Evolutionary conservation across 192 early-diverging fungal species (phyloP).

Genomic region (Entomortierella parvispora): DNA sequence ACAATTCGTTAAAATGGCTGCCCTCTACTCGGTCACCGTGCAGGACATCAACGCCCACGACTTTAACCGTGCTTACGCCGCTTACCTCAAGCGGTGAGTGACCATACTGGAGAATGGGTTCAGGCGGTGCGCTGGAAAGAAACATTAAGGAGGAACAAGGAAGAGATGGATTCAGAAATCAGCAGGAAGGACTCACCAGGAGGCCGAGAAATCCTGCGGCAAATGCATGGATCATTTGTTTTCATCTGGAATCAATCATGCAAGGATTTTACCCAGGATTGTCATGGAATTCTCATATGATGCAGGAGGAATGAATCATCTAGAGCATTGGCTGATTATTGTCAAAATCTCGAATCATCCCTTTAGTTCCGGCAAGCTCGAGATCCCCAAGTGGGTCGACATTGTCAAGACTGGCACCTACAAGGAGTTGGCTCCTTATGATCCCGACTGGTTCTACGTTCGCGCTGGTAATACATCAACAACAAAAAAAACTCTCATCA

Average conservation of each 20-base stretch:
- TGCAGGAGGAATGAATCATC: slow-evolving; percentile 40
- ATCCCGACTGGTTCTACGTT: slow-evolving; percentile 99
- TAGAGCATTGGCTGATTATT: slow-evolving; percentile 3
- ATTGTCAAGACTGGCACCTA: slow-evolving; percentile 95
- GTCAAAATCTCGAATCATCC: background rate
- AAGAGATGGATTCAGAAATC: background rate
- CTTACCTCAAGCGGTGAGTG: slow-evolving; percentile 92
- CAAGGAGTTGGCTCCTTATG: slow-evolving; percentile 98
- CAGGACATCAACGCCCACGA: slow-evolving; percentile 97
- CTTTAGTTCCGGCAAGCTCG: slow-evolving; percentile 70
- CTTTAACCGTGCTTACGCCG: slow-evolving; percentile 98
- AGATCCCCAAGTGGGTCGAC: slow-evolving; percentile 96
- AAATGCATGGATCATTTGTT: slow-evolving; percentile 2
- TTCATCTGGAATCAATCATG: slow-evolving; percentile 20
- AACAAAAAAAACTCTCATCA: background rate
- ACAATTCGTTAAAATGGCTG: slow-evolving; percentile 42
- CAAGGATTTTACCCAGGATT: slow-evolving; percentile 22
- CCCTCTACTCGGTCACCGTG: slow-evolving; percentile 78
- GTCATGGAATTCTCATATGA: background rate
- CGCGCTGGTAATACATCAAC: slow-evolving; percentile 76
- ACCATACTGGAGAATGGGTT: background rate
- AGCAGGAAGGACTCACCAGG: background rate
- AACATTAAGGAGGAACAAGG: background rate
- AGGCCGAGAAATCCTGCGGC: background rate
- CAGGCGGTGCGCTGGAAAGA: too few species aligned